Base-by-base conservation (phyloP, 352 stramenopile species). In the Pythium coloratum region DNA sequence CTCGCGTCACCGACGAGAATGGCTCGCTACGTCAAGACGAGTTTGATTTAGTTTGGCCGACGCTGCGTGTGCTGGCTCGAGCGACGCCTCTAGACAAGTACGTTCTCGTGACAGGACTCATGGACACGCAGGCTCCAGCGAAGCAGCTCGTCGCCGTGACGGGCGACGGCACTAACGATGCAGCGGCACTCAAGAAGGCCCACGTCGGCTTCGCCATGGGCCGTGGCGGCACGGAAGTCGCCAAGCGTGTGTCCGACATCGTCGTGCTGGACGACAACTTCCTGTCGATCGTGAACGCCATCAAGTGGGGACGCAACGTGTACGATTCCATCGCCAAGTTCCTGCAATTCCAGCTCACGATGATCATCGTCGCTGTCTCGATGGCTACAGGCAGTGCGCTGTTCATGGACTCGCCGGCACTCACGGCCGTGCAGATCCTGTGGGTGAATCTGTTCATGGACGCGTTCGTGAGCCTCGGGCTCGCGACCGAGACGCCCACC, bases 401-500 rank as follows among this genome's bases (percentile, higher is more conserved):
- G 9, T 79, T 87, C n/a, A 64, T 91, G 1, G 80, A 91, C 56
- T 77, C 89, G 59, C 90, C 84, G 18, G 95, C 96, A 2, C 79
- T 99, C n/a, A 97, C 90, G 55, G 94, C 96, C 16, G 90, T 99
- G 5, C 97, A 98, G 78, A 90, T 99, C 82, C 77, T 99, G 1
- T 99, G 96, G 96, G 94, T 99, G 49, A 99, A 99, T 71, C 79
- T 99, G 28, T 98, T 99, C 71, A 99, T 99, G 96, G 97, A 99
- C 72, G 98, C 94, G 8, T 97, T 99, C 70, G 96, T 95, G 32
- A 97, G 96, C 14, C 68, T 99, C 24, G 96, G 96, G 5, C 81
- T 99, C 16, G 96, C 94, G 36, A 99, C 96, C 1, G 96, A 99
- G 74, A 78, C 85, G 6, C 97, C 96, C 4, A 95, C 82, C 0